Conservation (phyloP, 1,284 basidiomycete species). For the Schizophyllum amplum region DNA sequence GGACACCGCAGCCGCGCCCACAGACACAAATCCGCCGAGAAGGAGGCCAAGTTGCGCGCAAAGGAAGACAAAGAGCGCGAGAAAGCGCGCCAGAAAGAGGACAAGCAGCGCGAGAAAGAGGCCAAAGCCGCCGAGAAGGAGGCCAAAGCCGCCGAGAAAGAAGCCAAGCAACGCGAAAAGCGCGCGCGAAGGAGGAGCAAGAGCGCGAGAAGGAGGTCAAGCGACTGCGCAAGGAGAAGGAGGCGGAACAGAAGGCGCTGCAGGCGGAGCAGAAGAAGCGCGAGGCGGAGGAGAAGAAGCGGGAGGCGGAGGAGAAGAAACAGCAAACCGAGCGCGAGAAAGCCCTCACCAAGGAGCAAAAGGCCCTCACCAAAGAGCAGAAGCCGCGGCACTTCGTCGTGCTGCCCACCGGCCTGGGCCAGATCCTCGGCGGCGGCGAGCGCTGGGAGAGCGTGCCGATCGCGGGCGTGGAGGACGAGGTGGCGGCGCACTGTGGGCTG, state of each 20-base stretch:
- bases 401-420: slow-evolving; percentile 34
- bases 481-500: slow-evolving; percentile 46
- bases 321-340: slow-evolving; percentile 2
- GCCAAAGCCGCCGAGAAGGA: neutral
- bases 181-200: slow-evolving; percentile 1
- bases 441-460: slow-evolving; percentile 44
- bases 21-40: too few species aligned
- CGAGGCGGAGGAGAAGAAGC: slow-evolving; percentile 9
- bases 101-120: neutral
- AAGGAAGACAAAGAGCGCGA: slow-evolving; percentile 12
- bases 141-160: neutral
- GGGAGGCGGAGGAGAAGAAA: slow-evolving; percentile 4
- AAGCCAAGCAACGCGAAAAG: neutral
- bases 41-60: slow-evolving; percentile 16
- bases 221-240: slow-evolving; percentile 6
- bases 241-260: slow-evolving; percentile 12
- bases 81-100: slow-evolving; percentile 1
- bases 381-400: slow-evolving; percentile 37
- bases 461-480: slow-evolving; percentile 42
- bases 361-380: slow-evolving; percentile 5
- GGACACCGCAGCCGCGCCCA: too few species aligned
- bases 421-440: slow-evolving; percentile 31
- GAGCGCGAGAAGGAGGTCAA: slow-evolving; percentile 1
- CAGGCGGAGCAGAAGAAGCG: slow-evolving; percentile 17
- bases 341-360: slow-evolving; percentile 3